Conservation (phyloP, 805 yeast species). For the Saccharomycopsis babjevae region DNA sequence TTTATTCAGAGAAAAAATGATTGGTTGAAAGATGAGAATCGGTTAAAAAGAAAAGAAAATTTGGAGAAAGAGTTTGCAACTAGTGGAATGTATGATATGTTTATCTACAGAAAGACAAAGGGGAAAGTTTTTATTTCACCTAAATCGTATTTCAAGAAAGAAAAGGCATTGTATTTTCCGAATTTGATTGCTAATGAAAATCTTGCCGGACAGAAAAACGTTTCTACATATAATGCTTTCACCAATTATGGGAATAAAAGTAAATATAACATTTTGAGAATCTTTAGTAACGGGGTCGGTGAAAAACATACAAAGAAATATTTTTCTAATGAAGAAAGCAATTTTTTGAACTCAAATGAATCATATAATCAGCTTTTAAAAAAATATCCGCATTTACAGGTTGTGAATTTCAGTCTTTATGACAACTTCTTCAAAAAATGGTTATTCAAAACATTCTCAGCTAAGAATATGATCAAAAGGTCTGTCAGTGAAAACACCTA, state of each 20-base stretch:
- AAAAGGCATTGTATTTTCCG: conserved; percentile 73
- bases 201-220: conserved; percentile 27
- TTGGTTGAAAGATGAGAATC: conserved; percentile 38
- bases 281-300: conserved; percentile 62
- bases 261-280: conserved; percentile 52
- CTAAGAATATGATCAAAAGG: conserved; percentile 34
- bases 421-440: conserved; percentile 63
- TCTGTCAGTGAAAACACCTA: conserved; percentile 29
- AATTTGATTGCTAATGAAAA: conserved; percentile 36
- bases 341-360: conserved; percentile 32
- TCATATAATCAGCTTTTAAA: conserved; percentile 29
- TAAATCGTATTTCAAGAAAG: conserved; percentile 60
- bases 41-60: conserved; percentile 35
- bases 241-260: conserved; percentile 24
- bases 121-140: conserved; percentile 87
- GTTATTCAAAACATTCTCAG: conserved; percentile 41
- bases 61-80: conserved; percentile 55
- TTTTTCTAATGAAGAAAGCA: conserved; percentile 31
- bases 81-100: conserved; percentile 59
- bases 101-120: conserved; percentile 55
- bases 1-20: conserved; percentile 33
- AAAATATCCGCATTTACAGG: conserved; percentile 46
- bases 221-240: conserved; percentile 18
- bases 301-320: conserved; percentile 54
- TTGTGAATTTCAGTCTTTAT: conserved; percentile 67